phyloP scores from a whole-genome alignment of 805 yeast species.

The Ogataea salicorniae region DNA sequence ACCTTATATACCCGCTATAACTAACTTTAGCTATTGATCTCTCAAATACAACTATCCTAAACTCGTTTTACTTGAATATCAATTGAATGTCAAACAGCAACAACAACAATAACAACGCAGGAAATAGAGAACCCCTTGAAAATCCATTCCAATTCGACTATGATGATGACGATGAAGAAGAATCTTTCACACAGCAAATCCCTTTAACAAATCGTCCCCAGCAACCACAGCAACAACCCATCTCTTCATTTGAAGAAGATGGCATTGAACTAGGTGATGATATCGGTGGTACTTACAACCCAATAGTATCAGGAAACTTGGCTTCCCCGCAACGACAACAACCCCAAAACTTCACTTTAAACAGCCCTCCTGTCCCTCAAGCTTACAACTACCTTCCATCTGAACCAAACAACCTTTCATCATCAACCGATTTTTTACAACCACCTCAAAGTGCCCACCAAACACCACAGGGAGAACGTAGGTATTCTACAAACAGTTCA shows the following conservation, averaged over 20 bases:
- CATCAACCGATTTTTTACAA: neutral
- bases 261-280: neutral
- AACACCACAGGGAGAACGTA: neutral
- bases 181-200: neutral
- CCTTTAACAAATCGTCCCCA: neutral
- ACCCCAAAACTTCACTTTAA: neutral
- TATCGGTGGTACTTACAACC: neutral
- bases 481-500: neutral
- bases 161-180: neutral
- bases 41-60: too few species aligned
- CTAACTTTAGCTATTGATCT: too few species aligned
- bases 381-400: too few species aligned
- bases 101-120: neutral
- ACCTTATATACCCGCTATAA: too few species aligned
- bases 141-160: neutral
- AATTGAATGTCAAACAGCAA: too few species aligned
- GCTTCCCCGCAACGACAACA: neutral
- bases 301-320: neutral
- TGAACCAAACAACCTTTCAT: neutral
- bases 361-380: neutral
- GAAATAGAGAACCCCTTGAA: neutral
- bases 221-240: neutral
- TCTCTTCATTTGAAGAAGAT: neutral
- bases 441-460: neutral
- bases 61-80: too few species aligned